Evolutionary conservation across 129 eudicot species (phyloP).

Genomic region (Centrapalus pauciflorus): DNA sequence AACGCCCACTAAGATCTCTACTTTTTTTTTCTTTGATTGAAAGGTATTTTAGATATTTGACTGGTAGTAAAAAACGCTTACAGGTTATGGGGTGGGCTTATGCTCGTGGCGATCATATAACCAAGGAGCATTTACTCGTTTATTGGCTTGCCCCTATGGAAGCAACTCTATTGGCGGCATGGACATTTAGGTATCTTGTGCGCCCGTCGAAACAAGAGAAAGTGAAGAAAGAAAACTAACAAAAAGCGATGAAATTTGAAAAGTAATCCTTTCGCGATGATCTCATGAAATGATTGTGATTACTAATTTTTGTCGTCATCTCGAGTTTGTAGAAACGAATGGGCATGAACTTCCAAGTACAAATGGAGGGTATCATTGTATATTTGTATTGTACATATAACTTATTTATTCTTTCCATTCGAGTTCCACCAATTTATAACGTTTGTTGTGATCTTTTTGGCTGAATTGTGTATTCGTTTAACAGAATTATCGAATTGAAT

Average conservation of each 20-base stretch:
- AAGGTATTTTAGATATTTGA: not conserved
- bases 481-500: no score
- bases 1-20: no score
- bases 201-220: constrained; percentile 32
- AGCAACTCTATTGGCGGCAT: constrained; percentile 68
- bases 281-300: not conserved
- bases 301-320: not conserved
- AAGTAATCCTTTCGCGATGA: constrained; percentile 5
- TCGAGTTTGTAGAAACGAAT: not conserved
- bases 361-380: not conserved
- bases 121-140: constrained; percentile 71
- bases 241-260: constrained; percentile 21
- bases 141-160: constrained; percentile 85
- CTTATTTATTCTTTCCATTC: constrained; percentile 1
- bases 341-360: not conserved
- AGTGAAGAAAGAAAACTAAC: constrained; percentile 48
- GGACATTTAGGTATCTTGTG: constrained; percentile 44
- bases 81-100: constrained; percentile 97
- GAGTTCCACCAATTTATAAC: no score
- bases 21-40: not conserved
- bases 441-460: no score
- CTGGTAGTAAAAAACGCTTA: not conserved
- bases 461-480: no score
- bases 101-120: constrained; percentile 80
- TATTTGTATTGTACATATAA: not conserved